Evolutionary conservation across 306 rosid genomes (phyloP).

Genomic region (Prunus davidiana): DNA sequence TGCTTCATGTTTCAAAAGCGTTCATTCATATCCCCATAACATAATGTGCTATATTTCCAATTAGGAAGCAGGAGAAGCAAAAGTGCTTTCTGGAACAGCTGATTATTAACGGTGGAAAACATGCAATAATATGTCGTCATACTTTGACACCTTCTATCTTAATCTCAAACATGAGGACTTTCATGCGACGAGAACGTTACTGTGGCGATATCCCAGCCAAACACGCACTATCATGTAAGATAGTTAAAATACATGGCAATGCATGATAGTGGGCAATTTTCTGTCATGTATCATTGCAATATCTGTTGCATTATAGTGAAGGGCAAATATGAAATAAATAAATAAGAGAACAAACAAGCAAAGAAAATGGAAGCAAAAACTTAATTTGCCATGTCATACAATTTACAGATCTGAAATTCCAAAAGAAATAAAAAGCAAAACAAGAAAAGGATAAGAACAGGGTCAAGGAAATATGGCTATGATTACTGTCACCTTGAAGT

Average conservation of each 20-base stretch:
- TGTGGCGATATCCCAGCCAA: too few relatives aligned
- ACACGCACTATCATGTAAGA: too few relatives aligned
- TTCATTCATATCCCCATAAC: not conserved
- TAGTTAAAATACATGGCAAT: too few relatives aligned
- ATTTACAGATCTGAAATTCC: slow-evolving; percentile 25
- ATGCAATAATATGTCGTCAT: too few relatives aligned
- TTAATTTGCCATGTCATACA: slow-evolving; percentile 29
- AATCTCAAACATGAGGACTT: too few relatives aligned
- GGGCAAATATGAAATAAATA: not conserved
- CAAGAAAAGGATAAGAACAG: slow-evolving; percentile 21
- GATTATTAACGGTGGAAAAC: too few relatives aligned
- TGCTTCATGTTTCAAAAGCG: not conserved
- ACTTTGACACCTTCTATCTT: too few relatives aligned
- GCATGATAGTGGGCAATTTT: not conserved
- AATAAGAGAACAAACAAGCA: not conserved
- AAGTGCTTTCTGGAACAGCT: too few relatives aligned
- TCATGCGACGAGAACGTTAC: too few relatives aligned
- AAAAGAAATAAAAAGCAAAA: slow-evolving; percentile 1
- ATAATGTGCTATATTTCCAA: too few relatives aligned
- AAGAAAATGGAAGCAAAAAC: slow-evolving; percentile 15
- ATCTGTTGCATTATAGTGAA: slow-evolving; percentile 1
- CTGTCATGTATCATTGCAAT: not conserved
- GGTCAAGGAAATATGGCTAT: slow-evolving; percentile 42
- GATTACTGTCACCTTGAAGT: slow-evolving; percentile 43
- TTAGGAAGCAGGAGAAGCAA: too few relatives aligned